phyloP scores from a whole-genome alignment of 306 rosid species.

The Betula pendula region DNA sequence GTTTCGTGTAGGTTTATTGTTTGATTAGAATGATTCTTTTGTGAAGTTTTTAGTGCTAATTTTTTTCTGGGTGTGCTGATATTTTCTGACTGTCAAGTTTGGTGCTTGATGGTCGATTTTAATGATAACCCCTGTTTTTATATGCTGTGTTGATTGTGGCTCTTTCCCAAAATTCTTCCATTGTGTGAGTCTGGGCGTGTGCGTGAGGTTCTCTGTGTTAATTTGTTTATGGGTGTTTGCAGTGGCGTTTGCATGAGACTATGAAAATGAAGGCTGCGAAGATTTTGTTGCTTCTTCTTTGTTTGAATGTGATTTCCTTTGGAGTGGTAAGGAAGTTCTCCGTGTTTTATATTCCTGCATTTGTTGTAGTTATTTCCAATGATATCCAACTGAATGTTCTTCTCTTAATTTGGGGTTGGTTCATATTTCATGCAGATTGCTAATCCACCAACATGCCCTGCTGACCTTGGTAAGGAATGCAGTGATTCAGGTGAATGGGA shows the following conservation, averaged over 20 bases:
- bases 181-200: neutral
- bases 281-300: slow-evolving; percentile 45
- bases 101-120: neutral
- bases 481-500: slow-evolving; percentile 66
- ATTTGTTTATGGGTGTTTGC: slow-evolving; percentile 1
- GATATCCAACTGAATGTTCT: neutral
- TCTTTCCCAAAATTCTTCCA: neutral
- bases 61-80: no score
- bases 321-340: slow-evolving; percentile 50
- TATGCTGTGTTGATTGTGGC: neutral
- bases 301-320: slow-evolving; percentile 37
- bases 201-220: neutral
- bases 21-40: neutral
- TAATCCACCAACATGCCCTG: slow-evolving; percentile 67
- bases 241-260: slow-evolving; percentile 33
- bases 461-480: slow-evolving; percentile 42
- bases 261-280: slow-evolving; percentile 51
- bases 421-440: slow-evolving; percentile 49
- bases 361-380: neutral
- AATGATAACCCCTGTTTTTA: neutral
- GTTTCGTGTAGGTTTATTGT: neutral
- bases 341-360: neutral
- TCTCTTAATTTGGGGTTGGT: slow-evolving; percentile 3
- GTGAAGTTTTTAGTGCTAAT: neutral
- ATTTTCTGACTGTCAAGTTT: neutral